These are phyloP conservation scores for Colletotrichum musicola DNA, from an alignment of 2,329 filamentous ascomycete genomes.

Conservation along the genomic window DNA sequence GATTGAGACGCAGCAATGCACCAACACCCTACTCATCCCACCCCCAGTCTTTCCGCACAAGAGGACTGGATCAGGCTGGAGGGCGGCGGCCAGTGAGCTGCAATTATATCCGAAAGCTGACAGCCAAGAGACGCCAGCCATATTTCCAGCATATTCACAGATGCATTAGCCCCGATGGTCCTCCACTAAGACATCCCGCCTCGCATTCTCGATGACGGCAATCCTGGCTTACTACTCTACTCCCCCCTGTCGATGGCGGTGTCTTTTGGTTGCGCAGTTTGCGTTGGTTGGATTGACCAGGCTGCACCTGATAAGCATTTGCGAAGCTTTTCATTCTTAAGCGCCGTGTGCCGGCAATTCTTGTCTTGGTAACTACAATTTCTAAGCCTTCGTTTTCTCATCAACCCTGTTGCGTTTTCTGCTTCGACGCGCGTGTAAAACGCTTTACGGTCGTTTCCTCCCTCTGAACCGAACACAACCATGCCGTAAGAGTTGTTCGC, in stretches of 20 bases:
- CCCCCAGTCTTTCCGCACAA: too few relatives aligned
- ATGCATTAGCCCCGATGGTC: background rate
- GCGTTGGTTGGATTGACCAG: conserved; percentile 1
- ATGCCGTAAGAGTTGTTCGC: background rate
- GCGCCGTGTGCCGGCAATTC: background rate
- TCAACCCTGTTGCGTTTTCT: too few relatives aligned
- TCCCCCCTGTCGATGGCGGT: background rate
- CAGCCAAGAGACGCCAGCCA: background rate
- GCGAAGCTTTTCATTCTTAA: background rate
- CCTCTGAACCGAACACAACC: background rate
- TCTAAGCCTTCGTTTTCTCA: too few relatives aligned
- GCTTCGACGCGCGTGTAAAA: too few relatives aligned
- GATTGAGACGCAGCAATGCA: too few relatives aligned
- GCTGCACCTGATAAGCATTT: conserved; percentile 1
- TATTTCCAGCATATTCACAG: background rate
- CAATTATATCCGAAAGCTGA: too few relatives aligned
- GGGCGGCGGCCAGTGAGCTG: too few relatives aligned
- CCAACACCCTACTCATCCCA: too few relatives aligned
- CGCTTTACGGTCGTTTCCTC: too few relatives aligned
- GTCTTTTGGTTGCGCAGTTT: background rate
- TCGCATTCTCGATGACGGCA: background rate
- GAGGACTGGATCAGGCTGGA: too few relatives aligned
- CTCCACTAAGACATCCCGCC: background rate
- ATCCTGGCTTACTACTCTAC: background rate
- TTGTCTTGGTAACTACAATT: too few relatives aligned